These are phyloP conservation scores for Podospora sp. DNA, from an alignment of 495 filamentous ascomycete species.

Conservation along the genomic window DNA sequence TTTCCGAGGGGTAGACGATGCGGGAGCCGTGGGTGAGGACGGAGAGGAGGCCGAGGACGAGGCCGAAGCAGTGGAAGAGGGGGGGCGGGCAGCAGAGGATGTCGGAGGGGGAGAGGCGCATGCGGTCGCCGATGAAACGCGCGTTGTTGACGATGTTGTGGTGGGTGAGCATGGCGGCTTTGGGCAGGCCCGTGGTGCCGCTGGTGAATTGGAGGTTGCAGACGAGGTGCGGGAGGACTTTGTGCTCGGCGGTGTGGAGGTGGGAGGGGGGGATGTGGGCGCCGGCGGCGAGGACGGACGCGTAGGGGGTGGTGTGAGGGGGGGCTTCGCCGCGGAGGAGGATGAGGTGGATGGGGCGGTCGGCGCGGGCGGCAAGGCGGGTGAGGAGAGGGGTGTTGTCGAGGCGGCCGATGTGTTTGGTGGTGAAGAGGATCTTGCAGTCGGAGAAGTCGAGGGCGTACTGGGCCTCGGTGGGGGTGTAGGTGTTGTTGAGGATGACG, in stretches of 20 bases:
- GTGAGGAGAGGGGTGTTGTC: constrained; percentile 57
- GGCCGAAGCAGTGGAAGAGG: constrained; percentile 74
- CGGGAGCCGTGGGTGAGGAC: constrained; percentile 67
- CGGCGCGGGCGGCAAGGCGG: constrained; percentile 47
- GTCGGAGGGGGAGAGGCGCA: constrained; percentile 63
- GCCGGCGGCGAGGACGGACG: constrained; percentile 51
- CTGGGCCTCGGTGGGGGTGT: constrained; percentile 64
- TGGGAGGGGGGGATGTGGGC: constrained; percentile 39
- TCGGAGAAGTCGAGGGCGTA: constrained; percentile 66
- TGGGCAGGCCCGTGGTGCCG: constrained; percentile 70
- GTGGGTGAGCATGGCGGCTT: constrained; percentile 76
- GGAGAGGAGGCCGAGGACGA: constrained; percentile 69
- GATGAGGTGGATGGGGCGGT: constrained; percentile 48
- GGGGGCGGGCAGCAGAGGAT: constrained; percentile 71
- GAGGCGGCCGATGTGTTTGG: constrained; percentile 60
- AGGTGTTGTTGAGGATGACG: constrained; percentile 73
- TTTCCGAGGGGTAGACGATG: constrained; percentile 66
- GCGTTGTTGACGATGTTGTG: constrained; percentile 72
- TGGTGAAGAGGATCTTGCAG: constrained; percentile 67
- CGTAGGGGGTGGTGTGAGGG: constrained; percentile 53
- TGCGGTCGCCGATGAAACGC: constrained; percentile 68
- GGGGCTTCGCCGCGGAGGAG: constrained; percentile 57
- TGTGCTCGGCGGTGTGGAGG: constrained; percentile 41
- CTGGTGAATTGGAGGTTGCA: constrained; percentile 74
- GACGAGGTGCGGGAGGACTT: constrained; percentile 61